A percentile compares a stretch with the other conserved stretches of the same genome.
Evolutionary conservation across 1,284 basidiomycete genomes (phyloP).

Genomic region (Apiotrichum brassicae): DNA sequence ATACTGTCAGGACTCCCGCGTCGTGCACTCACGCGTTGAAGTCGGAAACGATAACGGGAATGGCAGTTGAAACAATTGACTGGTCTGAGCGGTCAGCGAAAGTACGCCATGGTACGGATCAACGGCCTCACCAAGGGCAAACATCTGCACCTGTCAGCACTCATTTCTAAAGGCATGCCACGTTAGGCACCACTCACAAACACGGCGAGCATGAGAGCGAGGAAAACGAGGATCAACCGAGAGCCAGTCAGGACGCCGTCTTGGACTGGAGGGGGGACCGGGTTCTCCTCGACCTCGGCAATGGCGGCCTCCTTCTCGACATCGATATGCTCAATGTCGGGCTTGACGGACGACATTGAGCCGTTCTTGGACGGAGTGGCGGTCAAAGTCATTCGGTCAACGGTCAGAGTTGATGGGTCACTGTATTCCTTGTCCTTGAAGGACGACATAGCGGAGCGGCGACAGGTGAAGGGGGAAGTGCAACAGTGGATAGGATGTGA

Average conservation of each 20-base stretch:
- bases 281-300: neutral
- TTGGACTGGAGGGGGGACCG: neutral
- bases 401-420: neutral
- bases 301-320: neutral
- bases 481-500: too few species aligned
- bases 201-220: slow-evolving; percentile 35
- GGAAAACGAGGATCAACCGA: slow-evolving; percentile 32
- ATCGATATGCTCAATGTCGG: neutral
- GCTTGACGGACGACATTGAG: neutral
- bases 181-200: slow-evolving; percentile 28
- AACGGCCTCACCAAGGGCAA: slow-evolving; percentile 14
- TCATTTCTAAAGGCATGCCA: neutral
- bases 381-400: slow-evolving; percentile 2
- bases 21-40: slow-evolving; percentile 42
- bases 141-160: slow-evolving; percentile 18
- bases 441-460: neutral
- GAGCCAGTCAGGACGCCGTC: slow-evolving; percentile 26
- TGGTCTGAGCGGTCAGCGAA: slow-evolving; percentile 23
- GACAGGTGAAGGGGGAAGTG: too few species aligned
- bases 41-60: slow-evolving; percentile 49
- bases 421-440: neutral
- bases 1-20: neutral
- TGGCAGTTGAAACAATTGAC: slow-evolving; percentile 46
- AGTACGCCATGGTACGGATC: neutral
- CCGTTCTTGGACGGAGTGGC: neutral